Conservation (phyloP, 208 protist genomes). For the Tritrichomonas musculus region DNA sequence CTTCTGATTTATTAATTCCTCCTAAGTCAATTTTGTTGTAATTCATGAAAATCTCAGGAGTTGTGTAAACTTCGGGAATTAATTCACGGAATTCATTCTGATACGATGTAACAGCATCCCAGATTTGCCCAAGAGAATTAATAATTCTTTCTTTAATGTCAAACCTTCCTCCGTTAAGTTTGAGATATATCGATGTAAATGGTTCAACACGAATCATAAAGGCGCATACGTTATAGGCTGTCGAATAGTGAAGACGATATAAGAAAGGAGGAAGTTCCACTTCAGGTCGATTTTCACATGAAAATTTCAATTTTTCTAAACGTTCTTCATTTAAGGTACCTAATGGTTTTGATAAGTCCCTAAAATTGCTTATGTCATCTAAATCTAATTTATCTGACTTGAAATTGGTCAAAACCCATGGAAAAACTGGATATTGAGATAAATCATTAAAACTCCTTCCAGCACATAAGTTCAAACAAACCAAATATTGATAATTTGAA, state of each 20-base stretch:
- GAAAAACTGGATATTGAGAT: background rate
- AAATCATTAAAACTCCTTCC: background rate
- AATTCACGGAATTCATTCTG: background rate
- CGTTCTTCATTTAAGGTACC: background rate
- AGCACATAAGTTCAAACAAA: background rate
- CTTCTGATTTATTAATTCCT: background rate
- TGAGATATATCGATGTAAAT: background rate
- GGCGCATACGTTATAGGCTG: background rate
- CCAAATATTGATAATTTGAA: background rate
- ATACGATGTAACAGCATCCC: background rate
- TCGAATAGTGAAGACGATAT: background rate
- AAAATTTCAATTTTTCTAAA: background rate
- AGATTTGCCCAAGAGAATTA: background rate
- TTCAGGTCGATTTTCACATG: background rate
- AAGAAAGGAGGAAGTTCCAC: background rate
- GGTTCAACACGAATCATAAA: background rate
- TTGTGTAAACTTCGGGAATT: background rate
- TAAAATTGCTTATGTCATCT: background rate
- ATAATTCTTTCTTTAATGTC: background rate
- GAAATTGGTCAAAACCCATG: background rate
- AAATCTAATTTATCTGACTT: background rate
- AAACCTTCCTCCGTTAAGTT: background rate
- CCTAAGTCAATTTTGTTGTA: conserved; percentile 42
- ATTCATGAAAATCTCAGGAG: background rate
- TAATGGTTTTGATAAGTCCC: background rate